Evolutionary conservation across 2,329 filamentous ascomycete species (phyloP).

Genomic region (Stagonosporopsis vannaccii): DNA sequence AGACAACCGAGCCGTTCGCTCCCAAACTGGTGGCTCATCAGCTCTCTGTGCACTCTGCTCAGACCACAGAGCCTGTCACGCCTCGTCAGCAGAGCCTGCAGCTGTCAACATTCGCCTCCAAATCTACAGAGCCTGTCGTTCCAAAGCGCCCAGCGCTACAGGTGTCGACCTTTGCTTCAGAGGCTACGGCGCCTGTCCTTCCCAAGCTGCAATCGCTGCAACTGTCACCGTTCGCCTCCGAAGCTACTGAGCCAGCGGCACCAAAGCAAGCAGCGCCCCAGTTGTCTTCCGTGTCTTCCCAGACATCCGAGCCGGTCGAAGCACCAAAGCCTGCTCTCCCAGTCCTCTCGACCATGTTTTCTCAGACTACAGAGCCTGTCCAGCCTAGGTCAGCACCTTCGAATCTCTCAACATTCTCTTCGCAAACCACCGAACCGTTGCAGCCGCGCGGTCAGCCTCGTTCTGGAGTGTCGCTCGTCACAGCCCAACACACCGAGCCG

Average conservation of each 20-base stretch:
- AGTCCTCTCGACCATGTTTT: conserved; percentile 27
- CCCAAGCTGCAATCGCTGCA: conserved; percentile 18
- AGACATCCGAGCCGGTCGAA: conserved; percentile 36
- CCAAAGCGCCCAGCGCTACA: conserved; percentile 25
- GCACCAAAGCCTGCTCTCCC: conserved; percentile 20
- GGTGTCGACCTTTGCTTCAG: conserved; percentile 31
- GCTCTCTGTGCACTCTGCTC: conserved; percentile 25
- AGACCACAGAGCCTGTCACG: conserved; percentile 28
- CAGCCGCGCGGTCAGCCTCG: conserved; percentile 25
- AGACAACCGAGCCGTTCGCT: neutral
- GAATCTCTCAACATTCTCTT: conserved; percentile 29
- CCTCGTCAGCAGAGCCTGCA: conserved; percentile 25
- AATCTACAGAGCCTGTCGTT: conserved; percentile 27
- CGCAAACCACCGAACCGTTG: conserved; percentile 37
- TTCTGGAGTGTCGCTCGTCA: conserved; percentile 34
- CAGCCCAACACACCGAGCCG: conserved; percentile 41
- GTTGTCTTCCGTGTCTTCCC: conserved; percentile 24
- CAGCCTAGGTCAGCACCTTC: conserved; percentile 22
- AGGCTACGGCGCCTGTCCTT: conserved; percentile 35
- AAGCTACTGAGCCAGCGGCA: conserved; percentile 34
- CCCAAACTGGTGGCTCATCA: conserved; percentile 10
- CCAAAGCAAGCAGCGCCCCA: conserved; percentile 9
- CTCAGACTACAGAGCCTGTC: conserved; percentile 31
- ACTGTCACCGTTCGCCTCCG: conserved; percentile 29
- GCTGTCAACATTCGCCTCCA: conserved; percentile 28